Evolutionary conservation across 2,329 filamentous ascomycete species (phyloP).

Genomic region (Aspergillus terreus): DNA sequence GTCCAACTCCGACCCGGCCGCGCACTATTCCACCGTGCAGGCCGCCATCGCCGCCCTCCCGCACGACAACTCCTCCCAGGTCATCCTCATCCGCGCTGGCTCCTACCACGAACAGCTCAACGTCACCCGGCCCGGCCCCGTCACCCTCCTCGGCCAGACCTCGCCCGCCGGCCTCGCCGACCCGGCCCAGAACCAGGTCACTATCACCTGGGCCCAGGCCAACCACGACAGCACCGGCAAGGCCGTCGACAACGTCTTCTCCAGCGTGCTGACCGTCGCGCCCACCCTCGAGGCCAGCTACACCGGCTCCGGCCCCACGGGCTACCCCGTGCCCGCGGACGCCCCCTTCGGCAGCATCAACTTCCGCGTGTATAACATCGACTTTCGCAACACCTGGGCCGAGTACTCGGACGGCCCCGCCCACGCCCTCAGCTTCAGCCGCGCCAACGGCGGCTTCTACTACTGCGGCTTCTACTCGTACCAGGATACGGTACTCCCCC

Average conservation of each 20-base stretch:
- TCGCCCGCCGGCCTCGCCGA: constrained; percentile 39
- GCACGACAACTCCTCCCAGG: constrained; percentile 43
- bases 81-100: constrained; percentile 59
- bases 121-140: constrained; percentile 57
- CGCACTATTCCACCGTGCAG: constrained; percentile 42
- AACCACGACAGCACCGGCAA: constrained; percentile 43
- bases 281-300: constrained; percentile 61
- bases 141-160: constrained; percentile 61
- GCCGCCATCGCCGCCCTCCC: constrained; percentile 47
- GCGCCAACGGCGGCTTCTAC: constrained; percentile 66
- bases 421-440: constrained; percentile 58
- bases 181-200: constrained; percentile 50
- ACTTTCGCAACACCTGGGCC: constrained; percentile 60
- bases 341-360: constrained; percentile 62
- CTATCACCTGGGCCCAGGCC: constrained; percentile 57
- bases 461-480: constrained; percentile 64
- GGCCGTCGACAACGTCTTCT: constrained; percentile 58
- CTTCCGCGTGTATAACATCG: constrained; percentile 65
- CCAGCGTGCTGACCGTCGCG: constrained; percentile 59
- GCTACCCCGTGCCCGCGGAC: constrained; percentile 55
- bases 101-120: constrained; percentile 64
- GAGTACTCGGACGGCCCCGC: constrained; percentile 54
- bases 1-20: constrained; percentile 16
- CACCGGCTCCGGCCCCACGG: constrained; percentile 60
- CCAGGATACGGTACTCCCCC: constrained; percentile 55